Conservation (phyloP, 768 basidiomycete genomes). For the Termitomyces sp. region DNA sequence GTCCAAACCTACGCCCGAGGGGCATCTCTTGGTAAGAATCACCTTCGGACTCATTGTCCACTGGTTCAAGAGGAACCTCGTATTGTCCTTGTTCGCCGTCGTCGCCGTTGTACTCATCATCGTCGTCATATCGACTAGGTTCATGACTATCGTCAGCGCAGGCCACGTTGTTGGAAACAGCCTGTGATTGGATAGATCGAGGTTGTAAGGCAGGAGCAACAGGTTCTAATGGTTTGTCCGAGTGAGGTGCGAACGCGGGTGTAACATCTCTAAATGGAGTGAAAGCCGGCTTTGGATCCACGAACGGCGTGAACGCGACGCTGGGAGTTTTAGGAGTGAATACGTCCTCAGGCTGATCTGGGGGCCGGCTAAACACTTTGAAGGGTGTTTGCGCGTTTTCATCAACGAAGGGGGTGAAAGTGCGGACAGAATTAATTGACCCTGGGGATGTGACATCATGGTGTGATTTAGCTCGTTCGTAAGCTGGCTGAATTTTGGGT, state of each 20-base stretch:
- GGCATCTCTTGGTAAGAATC: conserved; percentile 46
- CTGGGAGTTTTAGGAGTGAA: conserved; percentile 43
- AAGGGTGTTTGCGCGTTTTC: conserved; percentile 46
- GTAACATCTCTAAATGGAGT: conserved; percentile 37
- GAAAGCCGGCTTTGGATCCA: conserved; percentile 30
- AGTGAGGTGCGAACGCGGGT: conserved; percentile 34
- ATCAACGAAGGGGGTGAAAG: conserved; percentile 39
- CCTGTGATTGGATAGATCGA: conserved; percentile 14
- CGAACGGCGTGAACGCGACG: conserved; percentile 36
- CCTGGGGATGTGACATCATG: conserved; percentile 24
- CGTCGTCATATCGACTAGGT: conserved; percentile 25
- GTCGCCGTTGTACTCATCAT: conserved; percentile 25
- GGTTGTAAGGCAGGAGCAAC: neutral
- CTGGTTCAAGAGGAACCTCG: conserved; percentile 22
- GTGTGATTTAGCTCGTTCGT: conserved; percentile 42
- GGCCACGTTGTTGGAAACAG: conserved; percentile 20
- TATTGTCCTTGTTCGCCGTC: conserved; percentile 27
- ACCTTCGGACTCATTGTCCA: conserved; percentile 31
- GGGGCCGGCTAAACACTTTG: conserved; percentile 77
- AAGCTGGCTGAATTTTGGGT: conserved; percentile 31
- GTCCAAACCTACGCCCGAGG: conserved; percentile 72
- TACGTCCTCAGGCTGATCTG: conserved; percentile 40
- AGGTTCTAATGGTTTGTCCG: conserved; percentile 16
- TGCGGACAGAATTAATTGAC: conserved; percentile 17
- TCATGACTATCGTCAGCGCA: conserved; percentile 30